phyloP scores from a whole-genome alignment of 1,284 basidiomycete species.

The Wolfiporia cocos region DNA sequence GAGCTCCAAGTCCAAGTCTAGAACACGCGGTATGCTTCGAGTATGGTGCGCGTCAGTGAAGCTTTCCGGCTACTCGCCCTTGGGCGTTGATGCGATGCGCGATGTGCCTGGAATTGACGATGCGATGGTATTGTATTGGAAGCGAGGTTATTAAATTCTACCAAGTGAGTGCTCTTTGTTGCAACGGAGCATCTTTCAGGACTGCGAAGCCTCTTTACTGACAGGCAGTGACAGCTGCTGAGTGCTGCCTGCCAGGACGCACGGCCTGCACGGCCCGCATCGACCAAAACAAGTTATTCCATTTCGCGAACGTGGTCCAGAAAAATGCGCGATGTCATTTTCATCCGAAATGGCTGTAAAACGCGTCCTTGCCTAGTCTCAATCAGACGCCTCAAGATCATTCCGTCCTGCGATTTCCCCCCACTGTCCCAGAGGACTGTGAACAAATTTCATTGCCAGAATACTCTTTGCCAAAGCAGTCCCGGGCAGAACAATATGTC shows the following conservation, averaged over 20 bases:
- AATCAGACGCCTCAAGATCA: background rate
- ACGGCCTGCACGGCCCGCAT: too few species aligned
- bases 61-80: background rate
- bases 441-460: background rate
- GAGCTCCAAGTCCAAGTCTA: background rate
- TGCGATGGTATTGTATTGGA: background rate
- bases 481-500: conserved; percentile 13
- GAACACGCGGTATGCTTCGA: background rate
- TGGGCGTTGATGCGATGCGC: background rate
- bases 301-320: too few species aligned
- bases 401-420: background rate
- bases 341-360: too few species aligned
- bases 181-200: background rate
- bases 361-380: too few species aligned
- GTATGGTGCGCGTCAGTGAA: background rate
- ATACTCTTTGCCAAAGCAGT: conserved; percentile 17
- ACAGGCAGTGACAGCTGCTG: too few species aligned
- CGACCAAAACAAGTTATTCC: too few species aligned
- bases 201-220: too few species aligned
- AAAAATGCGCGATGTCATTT: too few species aligned
- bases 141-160: background rate
- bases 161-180: background rate
- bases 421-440: background rate
- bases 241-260: too few species aligned
- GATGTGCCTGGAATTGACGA: background rate